Evolutionary conservation across 2,329 filamentous ascomycete genomes (phyloP).

Genomic region (Neopestalotiopsis clavispora): DNA sequence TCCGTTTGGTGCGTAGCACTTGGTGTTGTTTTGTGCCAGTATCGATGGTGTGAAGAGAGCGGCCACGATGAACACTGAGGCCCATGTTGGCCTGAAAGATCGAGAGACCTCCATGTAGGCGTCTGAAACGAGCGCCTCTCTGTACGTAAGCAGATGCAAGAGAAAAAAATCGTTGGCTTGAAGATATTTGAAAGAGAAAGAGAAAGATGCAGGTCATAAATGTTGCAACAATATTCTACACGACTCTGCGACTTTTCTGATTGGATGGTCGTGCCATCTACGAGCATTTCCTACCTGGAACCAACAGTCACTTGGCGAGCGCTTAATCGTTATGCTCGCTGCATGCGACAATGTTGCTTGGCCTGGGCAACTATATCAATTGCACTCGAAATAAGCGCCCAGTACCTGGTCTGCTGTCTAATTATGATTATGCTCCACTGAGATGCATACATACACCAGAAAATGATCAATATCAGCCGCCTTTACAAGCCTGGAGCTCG

Average conservation of each 20-base stretch:
- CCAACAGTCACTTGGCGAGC: background rate
- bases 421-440: no score
- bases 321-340: background rate
- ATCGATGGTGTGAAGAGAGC: background rate
- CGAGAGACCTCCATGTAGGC: no score
- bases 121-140: no score
- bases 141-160: background rate
- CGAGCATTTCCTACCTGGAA: background rate
- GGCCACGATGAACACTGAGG: background rate
- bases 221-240: background rate
- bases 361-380: background rate
- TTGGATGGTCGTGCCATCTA: background rate
- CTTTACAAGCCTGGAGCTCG: no score
- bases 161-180: background rate
- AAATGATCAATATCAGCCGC: no score
- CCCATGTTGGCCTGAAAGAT: background rate
- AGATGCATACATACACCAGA: no score
- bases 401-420: no score
- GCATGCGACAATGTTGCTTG: no score
- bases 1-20: constrained; percentile 7
- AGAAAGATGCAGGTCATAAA: background rate
- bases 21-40: background rate
- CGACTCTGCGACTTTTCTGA: background rate
- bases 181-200: background rate
- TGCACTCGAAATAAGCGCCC: no score